phyloP scores from a whole-genome alignment of 805 yeast genomes.

The Pichia cephalocereana region DNA sequence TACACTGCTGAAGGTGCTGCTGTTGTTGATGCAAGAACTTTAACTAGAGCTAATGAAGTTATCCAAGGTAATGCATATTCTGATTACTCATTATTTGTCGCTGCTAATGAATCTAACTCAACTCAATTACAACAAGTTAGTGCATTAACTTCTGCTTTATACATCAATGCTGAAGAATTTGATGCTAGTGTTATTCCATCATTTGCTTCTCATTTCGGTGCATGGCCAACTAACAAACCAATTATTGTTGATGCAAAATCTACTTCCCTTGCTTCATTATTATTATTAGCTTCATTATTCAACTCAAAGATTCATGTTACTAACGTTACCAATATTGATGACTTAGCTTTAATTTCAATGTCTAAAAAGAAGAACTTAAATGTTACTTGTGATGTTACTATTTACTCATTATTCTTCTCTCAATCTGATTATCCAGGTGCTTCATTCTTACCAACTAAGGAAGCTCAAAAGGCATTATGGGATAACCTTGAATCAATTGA shows the following conservation, averaged over 20 bases:
- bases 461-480: conserved; percentile 82
- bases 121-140: conserved; percentile 53
- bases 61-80: conserved; percentile 57
- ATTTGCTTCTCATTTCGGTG: conserved; percentile 67
- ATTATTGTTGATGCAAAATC: conserved; percentile 88
- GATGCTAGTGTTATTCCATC: conserved; percentile 63
- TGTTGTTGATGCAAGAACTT: conserved; percentile 55
- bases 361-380: conserved; percentile 73
- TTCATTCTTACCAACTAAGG: conserved; percentile 65
- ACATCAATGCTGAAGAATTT: conserved; percentile 70
- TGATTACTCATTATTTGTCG: conserved; percentile 74
- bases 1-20: conserved; percentile 53
- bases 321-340: conserved; percentile 72
- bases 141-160: conserved; percentile 64
- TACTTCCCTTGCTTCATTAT: conserved; percentile 85
- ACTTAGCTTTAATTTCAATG: conserved; percentile 73
- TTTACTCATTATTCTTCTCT: conserved; percentile 68
- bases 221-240: conserved; percentile 80
- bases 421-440: conserved; percentile 67
- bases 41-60: conserved; percentile 52
- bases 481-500: conserved; percentile 61
- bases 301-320: conserved; percentile 81
- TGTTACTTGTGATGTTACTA: conserved; percentile 86
- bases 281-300: conserved; percentile 83
- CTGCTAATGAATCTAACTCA: conserved; percentile 69